These are phyloP conservation scores for Tanacetum coccineum DNA, from an alignment of 129 eudicot species.

Conservation along the genomic window DNA sequence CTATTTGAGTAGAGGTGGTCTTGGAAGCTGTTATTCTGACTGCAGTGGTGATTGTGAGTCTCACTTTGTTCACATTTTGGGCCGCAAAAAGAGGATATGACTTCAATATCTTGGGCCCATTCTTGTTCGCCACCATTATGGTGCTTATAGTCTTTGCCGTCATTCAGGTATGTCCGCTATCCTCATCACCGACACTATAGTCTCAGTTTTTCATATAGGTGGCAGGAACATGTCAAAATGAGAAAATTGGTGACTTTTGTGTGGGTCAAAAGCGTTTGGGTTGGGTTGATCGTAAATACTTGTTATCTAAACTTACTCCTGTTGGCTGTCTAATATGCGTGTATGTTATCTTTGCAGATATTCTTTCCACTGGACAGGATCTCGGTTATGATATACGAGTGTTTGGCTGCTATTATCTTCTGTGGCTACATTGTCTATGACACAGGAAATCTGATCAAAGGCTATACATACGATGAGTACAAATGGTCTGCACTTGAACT, in stretches of 20 bases:
- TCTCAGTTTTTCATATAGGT: neutral
- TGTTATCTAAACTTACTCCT: too few species aligned
- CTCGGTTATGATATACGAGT: slow-evolving; percentile 57
- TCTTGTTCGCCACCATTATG: slow-evolving; percentile 56
- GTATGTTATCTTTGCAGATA: slow-evolving; percentile 47
- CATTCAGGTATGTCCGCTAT: slow-evolving; percentile 52
- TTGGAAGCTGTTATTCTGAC: slow-evolving; percentile 60
- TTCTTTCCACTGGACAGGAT: slow-evolving; percentile 56
- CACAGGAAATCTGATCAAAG: slow-evolving; percentile 66
- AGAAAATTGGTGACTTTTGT: neutral
- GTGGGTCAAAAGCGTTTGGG: neutral
- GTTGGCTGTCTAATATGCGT: neutral
- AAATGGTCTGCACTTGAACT: slow-evolving; percentile 67
- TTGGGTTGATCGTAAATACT: neutral
- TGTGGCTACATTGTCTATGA: slow-evolving; percentile 74
- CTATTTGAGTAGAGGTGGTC: slow-evolving; percentile 24
- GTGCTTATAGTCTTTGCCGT: slow-evolving; percentile 47
- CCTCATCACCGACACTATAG: neutral
- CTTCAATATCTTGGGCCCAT: slow-evolving; percentile 59
- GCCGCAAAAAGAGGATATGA: slow-evolving; percentile 72
- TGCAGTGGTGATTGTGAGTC: slow-evolving; percentile 52
- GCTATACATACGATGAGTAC: slow-evolving; percentile 62
- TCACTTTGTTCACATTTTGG: slow-evolving; percentile 72
- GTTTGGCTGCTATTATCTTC: slow-evolving; percentile 56
- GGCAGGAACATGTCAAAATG: neutral